phyloP scores from a whole-genome alignment of 306 rosid species.

The Dicorynia guianensis region DNA sequence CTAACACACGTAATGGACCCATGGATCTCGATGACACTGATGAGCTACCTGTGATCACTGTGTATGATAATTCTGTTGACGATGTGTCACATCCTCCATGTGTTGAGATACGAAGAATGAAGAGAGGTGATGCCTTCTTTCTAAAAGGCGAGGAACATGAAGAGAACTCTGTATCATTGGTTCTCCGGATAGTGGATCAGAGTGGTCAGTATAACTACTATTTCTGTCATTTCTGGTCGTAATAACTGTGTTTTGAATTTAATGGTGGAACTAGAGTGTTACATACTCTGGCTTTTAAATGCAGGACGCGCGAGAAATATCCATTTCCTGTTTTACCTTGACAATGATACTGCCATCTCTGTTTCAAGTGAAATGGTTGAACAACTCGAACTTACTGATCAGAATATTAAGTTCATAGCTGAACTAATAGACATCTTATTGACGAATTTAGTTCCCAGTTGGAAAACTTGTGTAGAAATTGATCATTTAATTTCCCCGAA shows the following conservation, averaged over 20 bases:
- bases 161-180: conserved; percentile 51
- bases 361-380: conserved; percentile 61
- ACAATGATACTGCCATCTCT: conserved; percentile 52
- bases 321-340: conserved; percentile 52
- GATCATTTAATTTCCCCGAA: conserved; percentile 44
- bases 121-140: conserved; percentile 48
- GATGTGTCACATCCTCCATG: conserved; percentile 13
- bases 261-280: neutral
- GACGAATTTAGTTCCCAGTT: conserved; percentile 44
- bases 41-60: conserved; percentile 47
- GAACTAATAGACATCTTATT: conserved; percentile 55
- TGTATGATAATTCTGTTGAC: conserved; percentile 29
- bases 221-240: neutral
- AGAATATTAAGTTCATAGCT: conserved; percentile 51
- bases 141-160: conserved; percentile 53
- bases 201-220: conserved; percentile 42
- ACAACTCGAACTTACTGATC: conserved; percentile 51
- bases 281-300: conserved; percentile 28
- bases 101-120: conserved; percentile 50
- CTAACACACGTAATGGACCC: conserved; percentile 35
- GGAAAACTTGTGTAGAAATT: conserved; percentile 52
- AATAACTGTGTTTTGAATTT: conserved; percentile 5
- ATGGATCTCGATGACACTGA: conserved; percentile 37
- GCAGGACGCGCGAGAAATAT: conserved; percentile 53
- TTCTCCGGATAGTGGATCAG: conserved; percentile 53